Percentiles rank a stretch among this genome's conserved stretches.
These are phyloP conservation scores for Boletus tylopilopsis DNA, from an alignment of 768 basidiomycete genomes.

Conservation along the genomic window DNA sequence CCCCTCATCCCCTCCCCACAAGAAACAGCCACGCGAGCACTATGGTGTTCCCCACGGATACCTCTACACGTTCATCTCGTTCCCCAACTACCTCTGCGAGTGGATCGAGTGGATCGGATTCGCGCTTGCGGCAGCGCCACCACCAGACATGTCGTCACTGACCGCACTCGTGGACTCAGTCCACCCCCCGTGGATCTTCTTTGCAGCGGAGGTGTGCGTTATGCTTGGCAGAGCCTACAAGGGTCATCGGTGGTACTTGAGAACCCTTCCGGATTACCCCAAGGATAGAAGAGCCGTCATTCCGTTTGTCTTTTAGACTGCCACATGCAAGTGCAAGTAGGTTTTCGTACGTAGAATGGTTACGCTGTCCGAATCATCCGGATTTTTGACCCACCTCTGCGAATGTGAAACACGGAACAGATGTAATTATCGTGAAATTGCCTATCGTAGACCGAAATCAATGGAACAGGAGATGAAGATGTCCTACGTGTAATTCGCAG, in stretches of 20 bases:
- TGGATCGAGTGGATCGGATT: slow-evolving; percentile 95
- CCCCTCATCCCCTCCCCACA: slow-evolving; percentile 20
- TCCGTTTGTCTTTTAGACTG: slow-evolving; percentile 65
- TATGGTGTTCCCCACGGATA: slow-evolving; percentile 81
- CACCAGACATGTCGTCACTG: slow-evolving; percentile 32
- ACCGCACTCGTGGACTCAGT: slow-evolving; percentile 42
- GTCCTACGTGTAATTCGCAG: no score
- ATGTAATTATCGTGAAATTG: no score
- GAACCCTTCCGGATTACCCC: slow-evolving; percentile 80
- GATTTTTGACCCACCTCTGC: no score
- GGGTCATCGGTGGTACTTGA: slow-evolving; percentile 84
- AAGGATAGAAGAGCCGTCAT: slow-evolving; percentile 70
- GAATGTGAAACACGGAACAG: no score
- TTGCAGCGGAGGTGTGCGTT: slow-evolving; percentile 61
- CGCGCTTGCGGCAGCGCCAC: slow-evolving; percentile 66
- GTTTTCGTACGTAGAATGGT: not conserved
- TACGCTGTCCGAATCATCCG: no score
- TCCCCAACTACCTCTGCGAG: slow-evolving; percentile 92
- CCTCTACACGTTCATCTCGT: slow-evolving; percentile 76
- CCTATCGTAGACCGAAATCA: no score
- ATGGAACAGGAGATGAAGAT: no score
- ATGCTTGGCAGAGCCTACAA: slow-evolving; percentile 83
- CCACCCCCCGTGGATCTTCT: slow-evolving; percentile 79
- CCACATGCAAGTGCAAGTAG: not conserved
- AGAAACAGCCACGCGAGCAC: slow-evolving; percentile 39